Conservation (phyloP, 306 rosid species). For the Lablab purpureus region DNA sequence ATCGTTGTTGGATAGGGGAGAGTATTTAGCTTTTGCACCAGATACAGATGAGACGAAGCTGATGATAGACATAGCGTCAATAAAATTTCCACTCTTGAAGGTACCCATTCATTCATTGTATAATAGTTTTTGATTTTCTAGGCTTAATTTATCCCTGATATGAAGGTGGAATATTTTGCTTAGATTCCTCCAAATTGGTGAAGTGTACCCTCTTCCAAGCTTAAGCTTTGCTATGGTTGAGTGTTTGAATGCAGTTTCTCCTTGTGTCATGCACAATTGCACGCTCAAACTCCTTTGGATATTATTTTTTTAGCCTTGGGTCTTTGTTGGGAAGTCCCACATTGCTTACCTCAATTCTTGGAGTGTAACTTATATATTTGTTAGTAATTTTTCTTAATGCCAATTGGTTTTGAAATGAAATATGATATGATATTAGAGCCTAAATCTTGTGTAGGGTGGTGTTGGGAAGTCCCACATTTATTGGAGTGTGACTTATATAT, state of each 20-base stretch:
- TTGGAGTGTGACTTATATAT: no score
- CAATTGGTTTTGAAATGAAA: no score
- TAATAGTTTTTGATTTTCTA: constrained; percentile 13
- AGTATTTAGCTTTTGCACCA: constrained; percentile 87
- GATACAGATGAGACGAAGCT: constrained; percentile 73
- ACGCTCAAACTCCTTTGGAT: constrained; percentile 2
- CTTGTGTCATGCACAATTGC: neutral
- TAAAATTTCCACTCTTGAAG: constrained; percentile 83
- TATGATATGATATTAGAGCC: no score
- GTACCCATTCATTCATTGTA: constrained; percentile 48
- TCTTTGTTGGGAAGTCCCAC: neutral
- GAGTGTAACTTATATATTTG: neutral
- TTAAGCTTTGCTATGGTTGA: constrained; percentile 4
- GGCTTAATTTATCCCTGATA: constrained; percentile 21
- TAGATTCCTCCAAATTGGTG: constrained; percentile 35
- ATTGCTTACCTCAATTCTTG: constrained; percentile 6
- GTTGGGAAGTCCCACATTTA: no score
- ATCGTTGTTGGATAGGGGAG: constrained; percentile 65
- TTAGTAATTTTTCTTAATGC: no score
- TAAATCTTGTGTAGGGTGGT: no score
- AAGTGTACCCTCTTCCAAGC: constrained; percentile 10
- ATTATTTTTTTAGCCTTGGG: neutral
- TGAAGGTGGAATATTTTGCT: constrained; percentile 1
- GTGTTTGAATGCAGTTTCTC: constrained; percentile 23
- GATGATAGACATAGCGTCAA: constrained; percentile 74